Evolutionary conservation across 495 filamentous ascomycete genomes (phyloP).

Genomic region (Neurospora pannonica): DNA sequence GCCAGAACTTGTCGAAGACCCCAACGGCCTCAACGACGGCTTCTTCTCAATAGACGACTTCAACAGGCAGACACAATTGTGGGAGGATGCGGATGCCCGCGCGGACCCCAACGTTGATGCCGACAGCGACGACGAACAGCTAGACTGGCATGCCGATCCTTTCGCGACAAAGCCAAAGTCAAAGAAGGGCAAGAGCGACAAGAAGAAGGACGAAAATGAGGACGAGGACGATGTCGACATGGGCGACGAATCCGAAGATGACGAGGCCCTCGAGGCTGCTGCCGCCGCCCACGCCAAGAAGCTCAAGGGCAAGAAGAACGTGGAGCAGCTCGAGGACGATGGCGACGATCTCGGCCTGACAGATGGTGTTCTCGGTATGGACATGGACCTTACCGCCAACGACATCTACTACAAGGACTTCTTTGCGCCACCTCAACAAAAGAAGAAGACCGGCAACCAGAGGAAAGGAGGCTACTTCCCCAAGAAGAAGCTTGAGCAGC

Average conservation of each 20-base stretch:
- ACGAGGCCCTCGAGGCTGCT: conserved; percentile 4
- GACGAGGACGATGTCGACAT: conserved; percentile 13
- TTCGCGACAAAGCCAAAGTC: conserved; percentile 18
- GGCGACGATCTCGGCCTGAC: conserved; percentile 47
- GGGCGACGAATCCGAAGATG: conserved; percentile 42
- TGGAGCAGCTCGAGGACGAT: conserved; percentile 32
- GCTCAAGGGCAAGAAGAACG: conserved; percentile 6
- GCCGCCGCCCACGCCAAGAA: background rate
- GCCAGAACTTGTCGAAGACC: conserved; percentile 40
- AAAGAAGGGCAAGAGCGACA: conserved; percentile 3
- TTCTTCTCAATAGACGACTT: conserved; percentile 98
- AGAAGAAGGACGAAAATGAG: conserved; percentile 8
- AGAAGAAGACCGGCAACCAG: conserved; percentile 33
- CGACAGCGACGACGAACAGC: conserved; percentile 65
- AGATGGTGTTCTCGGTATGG: conserved; percentile 37
- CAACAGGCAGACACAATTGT: conserved; percentile 80
- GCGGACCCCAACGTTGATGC: conserved; percentile 52
- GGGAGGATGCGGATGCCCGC: conserved; percentile 71
- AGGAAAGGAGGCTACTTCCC: background rate
- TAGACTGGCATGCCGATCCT: conserved; percentile 78
- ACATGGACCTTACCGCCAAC: conserved; percentile 63
- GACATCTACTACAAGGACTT: conserved; percentile 83
- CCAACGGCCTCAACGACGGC: conserved; percentile 71
- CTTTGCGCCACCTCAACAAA: conserved; percentile 73
- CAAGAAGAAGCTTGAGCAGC: conserved; percentile 25